Percentiles rank a stretch among this genome's conserved stretches.
phyloP scores from a whole-genome alignment of 805 yeast species.

The Yarrowia sp. region DNA sequence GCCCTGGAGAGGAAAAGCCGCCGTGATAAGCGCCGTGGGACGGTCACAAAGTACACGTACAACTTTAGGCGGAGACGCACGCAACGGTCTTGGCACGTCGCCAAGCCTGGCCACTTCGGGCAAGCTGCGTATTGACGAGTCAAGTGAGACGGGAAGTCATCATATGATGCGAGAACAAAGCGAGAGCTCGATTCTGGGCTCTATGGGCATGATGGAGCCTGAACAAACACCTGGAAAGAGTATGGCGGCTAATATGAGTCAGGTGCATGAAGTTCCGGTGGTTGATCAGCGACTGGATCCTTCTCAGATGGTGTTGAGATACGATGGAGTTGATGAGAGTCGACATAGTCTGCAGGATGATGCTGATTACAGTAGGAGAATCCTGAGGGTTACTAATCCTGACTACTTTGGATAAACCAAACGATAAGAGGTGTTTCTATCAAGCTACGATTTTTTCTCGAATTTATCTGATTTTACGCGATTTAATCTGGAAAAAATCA shows the following conservation, averaged over 20 bases:
- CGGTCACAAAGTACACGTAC: neutral
- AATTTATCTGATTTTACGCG: no score
- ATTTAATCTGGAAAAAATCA: no score
- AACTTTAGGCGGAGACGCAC: neutral
- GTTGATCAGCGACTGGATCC: constrained; percentile 66
- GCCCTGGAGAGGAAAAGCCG: constrained; percentile 11
- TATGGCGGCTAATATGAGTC: constrained; percentile 17
- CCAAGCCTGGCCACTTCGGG: neutral
- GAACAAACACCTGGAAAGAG: neutral
- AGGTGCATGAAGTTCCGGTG: constrained; percentile 21
- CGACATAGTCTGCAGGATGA: constrained; percentile 53
- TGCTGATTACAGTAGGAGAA: constrained; percentile 56
- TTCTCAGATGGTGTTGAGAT: constrained; percentile 48
- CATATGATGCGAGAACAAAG: constrained; percentile 18
- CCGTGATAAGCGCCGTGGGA: neutral
- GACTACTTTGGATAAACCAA: constrained; percentile 32
- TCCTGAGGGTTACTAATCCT: constrained; percentile 55
- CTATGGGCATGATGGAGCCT: neutral
- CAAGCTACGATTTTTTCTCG: no score
- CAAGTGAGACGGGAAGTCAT: neutral
- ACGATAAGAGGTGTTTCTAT: no score
- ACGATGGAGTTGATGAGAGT: constrained; percentile 46
- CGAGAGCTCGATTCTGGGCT: constrained; percentile 2
- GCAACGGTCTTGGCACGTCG: neutral
- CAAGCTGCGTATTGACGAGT: constrained; percentile 21